Conservation (phyloP, 306 rosid species). For the Vicia villosa region DNA sequence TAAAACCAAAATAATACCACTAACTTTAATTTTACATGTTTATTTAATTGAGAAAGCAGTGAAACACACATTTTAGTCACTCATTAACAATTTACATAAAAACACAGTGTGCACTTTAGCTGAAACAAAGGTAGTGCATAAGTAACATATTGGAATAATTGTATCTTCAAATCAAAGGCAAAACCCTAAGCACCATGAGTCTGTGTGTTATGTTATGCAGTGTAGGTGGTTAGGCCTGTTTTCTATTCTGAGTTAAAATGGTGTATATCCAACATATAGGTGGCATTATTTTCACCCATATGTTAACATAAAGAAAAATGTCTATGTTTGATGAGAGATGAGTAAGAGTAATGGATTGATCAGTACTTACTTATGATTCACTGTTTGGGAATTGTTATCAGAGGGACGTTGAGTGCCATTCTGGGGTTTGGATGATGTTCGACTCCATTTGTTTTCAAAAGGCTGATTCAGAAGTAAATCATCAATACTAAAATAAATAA, state of each 20-base stretch:
- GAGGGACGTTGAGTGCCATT: constrained; percentile 42
- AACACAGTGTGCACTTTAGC: not conserved
- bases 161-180: not conserved
- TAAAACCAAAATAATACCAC: constrained; percentile 2
- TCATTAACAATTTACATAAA: not conserved
- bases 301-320: constrained; percentile 24
- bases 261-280: not conserved
- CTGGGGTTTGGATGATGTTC: constrained; percentile 49
- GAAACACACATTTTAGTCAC: not conserved
- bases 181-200: not conserved
- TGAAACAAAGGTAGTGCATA: not conserved
- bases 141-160: not conserved
- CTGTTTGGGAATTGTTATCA: constrained; percentile 53
- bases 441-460: constrained; percentile 83
- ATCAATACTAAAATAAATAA: constrained; percentile 26
- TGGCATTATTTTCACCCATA: not conserved
- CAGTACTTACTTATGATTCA: constrained; percentile 64
- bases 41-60: constrained; percentile 14
- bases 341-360: constrained; percentile 11
- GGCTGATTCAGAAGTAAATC: constrained; percentile 56
- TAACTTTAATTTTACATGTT: not conserved
- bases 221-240: constrained; percentile 6
- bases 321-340: constrained; percentile 7
- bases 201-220: not conserved
- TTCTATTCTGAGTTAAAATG: not conserved